A percentile compares a stretch with the other conserved stretches of the same genome.
Conservation (phyloP, 2,329 filamentous ascomycete genomes). For the Monosporascus sp. region DNA sequence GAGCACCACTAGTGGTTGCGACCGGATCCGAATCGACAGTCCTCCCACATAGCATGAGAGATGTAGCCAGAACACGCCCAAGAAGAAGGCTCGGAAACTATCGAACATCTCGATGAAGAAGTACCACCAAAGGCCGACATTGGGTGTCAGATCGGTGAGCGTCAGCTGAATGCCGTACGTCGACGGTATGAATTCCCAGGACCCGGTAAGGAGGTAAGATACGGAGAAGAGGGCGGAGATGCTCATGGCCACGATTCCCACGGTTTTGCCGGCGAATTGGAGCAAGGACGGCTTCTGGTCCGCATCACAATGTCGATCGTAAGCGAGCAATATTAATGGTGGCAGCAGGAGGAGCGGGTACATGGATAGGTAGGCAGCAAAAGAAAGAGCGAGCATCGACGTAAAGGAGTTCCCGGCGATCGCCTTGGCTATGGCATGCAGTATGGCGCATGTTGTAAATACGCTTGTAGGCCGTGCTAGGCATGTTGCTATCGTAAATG, state of each 20-base stretch:
- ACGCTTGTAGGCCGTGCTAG: slow-evolving; percentile 83
- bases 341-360: slow-evolving; percentile 85
- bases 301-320: slow-evolving; percentile 53
- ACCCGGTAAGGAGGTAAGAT: slow-evolving; percentile 70
- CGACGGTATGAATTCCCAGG: slow-evolving; percentile 81
- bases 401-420: slow-evolving; percentile 67
- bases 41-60: slow-evolving; percentile 85
- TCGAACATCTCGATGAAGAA: slow-evolving; percentile 99
- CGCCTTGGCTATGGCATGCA: slow-evolving; percentile 78
- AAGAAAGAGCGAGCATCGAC: slow-evolving; percentile 76
- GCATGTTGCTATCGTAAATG: slow-evolving; percentile 87
- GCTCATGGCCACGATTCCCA: slow-evolving; percentile 47
- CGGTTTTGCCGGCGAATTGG: slow-evolving; percentile 51
- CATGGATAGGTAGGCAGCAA: slow-evolving; percentile 87
- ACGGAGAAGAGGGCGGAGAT: slow-evolving; percentile 61
- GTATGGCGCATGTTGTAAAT: slow-evolving; percentile 83
- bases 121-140: slow-evolving; percentile 98
- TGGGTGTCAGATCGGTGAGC: slow-evolving; percentile 87
- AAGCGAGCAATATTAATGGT: slow-evolving; percentile 74
- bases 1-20: slow-evolving; percentile 81
- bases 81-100: slow-evolving; percentile 93
- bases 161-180: slow-evolving; percentile 93
- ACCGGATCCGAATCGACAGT: slow-evolving; percentile 73
- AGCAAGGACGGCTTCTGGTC: slow-evolving; percentile 29
- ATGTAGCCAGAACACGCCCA: slow-evolving; percentile 97